Conservation (phyloP, 306 rosid genomes). For the Leucaena leucocephala region DNA sequence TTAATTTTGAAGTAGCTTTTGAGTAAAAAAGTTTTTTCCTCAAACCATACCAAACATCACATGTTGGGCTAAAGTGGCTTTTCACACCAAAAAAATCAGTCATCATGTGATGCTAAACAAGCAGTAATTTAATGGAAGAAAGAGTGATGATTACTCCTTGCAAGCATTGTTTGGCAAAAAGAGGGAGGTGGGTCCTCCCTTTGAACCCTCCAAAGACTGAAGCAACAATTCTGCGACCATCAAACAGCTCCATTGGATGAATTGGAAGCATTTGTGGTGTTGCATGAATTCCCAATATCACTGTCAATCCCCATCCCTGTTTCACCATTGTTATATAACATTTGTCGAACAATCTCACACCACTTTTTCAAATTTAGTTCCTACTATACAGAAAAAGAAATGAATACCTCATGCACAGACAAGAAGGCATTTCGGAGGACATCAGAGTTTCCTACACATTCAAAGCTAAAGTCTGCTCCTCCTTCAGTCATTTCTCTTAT, state of each 20-base stretch:
- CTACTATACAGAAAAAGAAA: background rate
- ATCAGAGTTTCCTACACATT: constrained; percentile 49
- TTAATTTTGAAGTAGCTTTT: too few species aligned
- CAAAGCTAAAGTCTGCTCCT: constrained; percentile 61
- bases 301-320: constrained; percentile 68
- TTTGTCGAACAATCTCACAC: background rate
- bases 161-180: constrained; percentile 59
- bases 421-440: constrained; percentile 56
- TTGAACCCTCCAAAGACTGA: constrained; percentile 70
- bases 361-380: background rate
- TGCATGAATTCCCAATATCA: constrained; percentile 55
- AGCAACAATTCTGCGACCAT: constrained; percentile 45
- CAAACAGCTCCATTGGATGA: constrained; percentile 67
- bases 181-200: constrained; percentile 57
- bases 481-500: constrained; percentile 50
- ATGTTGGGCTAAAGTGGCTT: too few species aligned
- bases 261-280: constrained; percentile 56
- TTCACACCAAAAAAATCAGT: too few species aligned
- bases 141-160: constrained; percentile 42
- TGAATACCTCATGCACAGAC: constrained; percentile 47
- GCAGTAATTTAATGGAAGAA: background rate
- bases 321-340: background rate
- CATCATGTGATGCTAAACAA: too few species aligned
- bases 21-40: too few species aligned
- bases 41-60: too few species aligned